Evolutionary conservation across 345 rosid genomes (phyloP), one percentile per base, ranked within the genome.

Genomic region (Lumnitzera racemosa): DNA sequence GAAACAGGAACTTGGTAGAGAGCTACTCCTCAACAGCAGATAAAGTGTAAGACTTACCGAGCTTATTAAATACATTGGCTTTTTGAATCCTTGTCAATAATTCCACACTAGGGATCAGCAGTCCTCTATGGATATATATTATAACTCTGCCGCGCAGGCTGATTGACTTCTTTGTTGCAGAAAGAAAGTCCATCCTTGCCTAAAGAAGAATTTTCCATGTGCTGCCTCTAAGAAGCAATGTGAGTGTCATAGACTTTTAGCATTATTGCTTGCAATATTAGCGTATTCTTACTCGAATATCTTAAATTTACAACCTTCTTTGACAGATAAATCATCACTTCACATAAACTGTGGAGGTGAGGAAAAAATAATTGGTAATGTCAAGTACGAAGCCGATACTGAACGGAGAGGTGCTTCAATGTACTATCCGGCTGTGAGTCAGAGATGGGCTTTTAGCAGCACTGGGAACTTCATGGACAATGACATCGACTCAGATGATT

Each of bases 381-480:
- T 53, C 66, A 72, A 62, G 47, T 89, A 84, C 46, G 83, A 83
- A 57, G 76, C 79, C 64, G 98, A 91, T 72, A 13, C 20, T 23
- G 86, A 79, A 46, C 41, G 68, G n/a, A 80, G 79, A 74, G 96
- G 98, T 43, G 88, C 96, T 70, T 86, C 98, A 12, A 80, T 74
- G 85, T 84, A 64, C 67, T 67, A 67, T 67, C 43, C 10, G 6
- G 31, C 31, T 3, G 11, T 13, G 24, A 65, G 74, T 55, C 76
- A 74, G 58, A 71, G 76, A 55, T 91, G 96, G 96, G 95, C 84
- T 67, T 76, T 80, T 46, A 91, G 98, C 78, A 91, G 90, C 79
- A 91, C 89, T 0, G 96, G 98, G 55, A 80, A 85, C 80, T 91
- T 86, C 82, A 74, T 85, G 96, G 95, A 89, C 67, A 74, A 87